Evolutionary conservation across 2,329 filamentous ascomycete genomes (phyloP).

Genomic region (Claviceps humidiphila): DNA sequence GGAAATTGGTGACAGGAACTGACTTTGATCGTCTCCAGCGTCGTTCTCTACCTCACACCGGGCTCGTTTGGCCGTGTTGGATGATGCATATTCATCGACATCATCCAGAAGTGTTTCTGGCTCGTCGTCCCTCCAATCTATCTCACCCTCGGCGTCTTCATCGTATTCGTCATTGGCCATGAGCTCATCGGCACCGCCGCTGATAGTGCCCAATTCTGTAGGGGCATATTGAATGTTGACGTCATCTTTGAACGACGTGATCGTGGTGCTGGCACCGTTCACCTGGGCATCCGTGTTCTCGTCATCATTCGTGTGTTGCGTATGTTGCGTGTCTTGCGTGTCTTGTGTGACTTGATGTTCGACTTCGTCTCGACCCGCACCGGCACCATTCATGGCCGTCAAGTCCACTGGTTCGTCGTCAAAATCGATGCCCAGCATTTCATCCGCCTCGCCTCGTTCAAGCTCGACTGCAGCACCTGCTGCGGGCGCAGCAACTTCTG

Average conservation of each 20-base stretch:
- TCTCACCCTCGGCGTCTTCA: conserved; percentile 5
- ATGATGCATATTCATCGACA: conserved; percentile 1
- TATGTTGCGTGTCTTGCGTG: too few species aligned
- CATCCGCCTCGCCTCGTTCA: background rate
- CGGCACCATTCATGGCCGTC: background rate
- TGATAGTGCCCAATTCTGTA: background rate
- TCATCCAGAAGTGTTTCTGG: conserved; percentile 1
- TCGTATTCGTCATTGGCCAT: background rate
- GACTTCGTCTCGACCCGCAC: background rate
- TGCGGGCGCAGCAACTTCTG: background rate
- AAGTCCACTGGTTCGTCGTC: conserved; percentile 1
- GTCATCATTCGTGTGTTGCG: too few species aligned
- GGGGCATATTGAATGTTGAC: conserved; percentile 16
- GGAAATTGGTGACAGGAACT: background rate
- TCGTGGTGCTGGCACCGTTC: conserved; percentile 2
- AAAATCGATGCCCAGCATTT: conserved; percentile 2
- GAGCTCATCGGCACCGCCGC: background rate
- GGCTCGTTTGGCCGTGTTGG: conserved; percentile 7
- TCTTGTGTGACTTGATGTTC: background rate
- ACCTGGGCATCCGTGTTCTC: background rate
- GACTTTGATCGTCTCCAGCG: conserved; percentile 9
- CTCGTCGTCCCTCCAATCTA: conserved; percentile 11
- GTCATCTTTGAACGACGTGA: conserved; percentile 13
- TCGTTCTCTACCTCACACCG: conserved; percentile 8
- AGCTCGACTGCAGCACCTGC: background rate